A percentile compares a stretch with the other conserved stretches of the same genome.
Evolutionary conservation across 1,284 basidiomycete genomes (phyloP).

Genomic region (Takashimella koratensis): DNA sequence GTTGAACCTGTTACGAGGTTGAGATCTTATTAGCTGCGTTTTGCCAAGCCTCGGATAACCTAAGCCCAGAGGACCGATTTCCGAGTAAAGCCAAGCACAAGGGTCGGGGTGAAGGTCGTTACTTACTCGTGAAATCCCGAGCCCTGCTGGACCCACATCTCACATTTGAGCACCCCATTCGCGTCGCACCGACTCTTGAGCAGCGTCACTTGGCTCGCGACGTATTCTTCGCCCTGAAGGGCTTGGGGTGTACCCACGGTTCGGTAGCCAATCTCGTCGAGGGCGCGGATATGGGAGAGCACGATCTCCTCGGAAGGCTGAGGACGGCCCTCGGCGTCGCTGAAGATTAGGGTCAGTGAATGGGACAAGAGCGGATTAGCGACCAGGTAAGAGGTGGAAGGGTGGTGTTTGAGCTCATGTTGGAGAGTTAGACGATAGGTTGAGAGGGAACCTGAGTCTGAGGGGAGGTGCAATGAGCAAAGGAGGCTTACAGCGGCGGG

Average conservation of each 20-base stretch:
- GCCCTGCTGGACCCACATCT: slow-evolving; percentile 81
- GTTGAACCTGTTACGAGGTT: slow-evolving; percentile 62
- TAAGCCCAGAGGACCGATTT: no score
- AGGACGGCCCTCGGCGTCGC: slow-evolving; percentile 27
- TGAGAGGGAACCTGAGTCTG: no score
- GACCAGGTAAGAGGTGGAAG: no score
- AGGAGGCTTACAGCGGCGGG: slow-evolving; percentile 26
- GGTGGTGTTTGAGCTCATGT: background rate
- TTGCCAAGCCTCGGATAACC: no score
- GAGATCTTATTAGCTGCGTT: no score
- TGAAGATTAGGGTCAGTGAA: no score
- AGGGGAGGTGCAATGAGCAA: no score
- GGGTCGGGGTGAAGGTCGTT: background rate
- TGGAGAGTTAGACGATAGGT: no score
- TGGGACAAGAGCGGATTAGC: no score
- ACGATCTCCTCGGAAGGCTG: slow-evolving; percentile 42
- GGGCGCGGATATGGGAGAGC: slow-evolving; percentile 38
- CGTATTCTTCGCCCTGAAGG: slow-evolving; percentile 78
- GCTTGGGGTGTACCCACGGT: slow-evolving; percentile 90
- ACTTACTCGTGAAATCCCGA: slow-evolving; percentile 76
- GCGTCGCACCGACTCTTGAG: slow-evolving; percentile 62
- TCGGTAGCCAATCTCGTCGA: slow-evolving; percentile 81
- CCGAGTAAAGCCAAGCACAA: no score
- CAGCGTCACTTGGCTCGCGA: slow-evolving; percentile 63
- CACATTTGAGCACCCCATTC: slow-evolving; percentile 66